A percentile compares a stretch with the other conserved stretches of the same genome.
Evolutionary conservation across 768 basidiomycete species (phyloP).

Genomic region (Leccinum longicurvipes): DNA sequence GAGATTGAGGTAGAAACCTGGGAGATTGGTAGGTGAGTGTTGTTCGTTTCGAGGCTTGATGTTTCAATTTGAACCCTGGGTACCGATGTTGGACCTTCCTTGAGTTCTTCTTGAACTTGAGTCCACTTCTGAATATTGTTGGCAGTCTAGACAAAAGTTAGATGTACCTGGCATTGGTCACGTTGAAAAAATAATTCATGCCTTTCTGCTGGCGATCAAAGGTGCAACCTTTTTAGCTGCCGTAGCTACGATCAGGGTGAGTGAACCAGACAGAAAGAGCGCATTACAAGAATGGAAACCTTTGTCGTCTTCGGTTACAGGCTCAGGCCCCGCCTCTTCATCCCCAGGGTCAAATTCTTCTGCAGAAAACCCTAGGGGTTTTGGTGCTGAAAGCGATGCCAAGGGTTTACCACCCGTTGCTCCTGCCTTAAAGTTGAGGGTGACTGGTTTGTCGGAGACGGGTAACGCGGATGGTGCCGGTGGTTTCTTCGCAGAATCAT

Average conservation of each 20-base stretch:
- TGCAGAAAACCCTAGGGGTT: conserved; percentile 61
- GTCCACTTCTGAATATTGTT: conserved; percentile 98
- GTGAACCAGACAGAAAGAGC: not conserved
- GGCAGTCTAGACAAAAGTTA: conserved; percentile 53
- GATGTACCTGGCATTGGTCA: not conserved
- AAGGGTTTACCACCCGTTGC: conserved; percentile 17
- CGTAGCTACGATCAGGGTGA: conserved; percentile 32
- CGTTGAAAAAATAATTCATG: conserved; percentile 24
- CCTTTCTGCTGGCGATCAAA: conserved; percentile 83
- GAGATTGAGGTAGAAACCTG: conserved; percentile 10
- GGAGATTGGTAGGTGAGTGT: conserved; percentile 1
- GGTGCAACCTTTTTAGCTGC: conserved; percentile 75
- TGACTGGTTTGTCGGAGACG: conserved; percentile 78
- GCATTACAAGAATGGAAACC: conserved; percentile 11
- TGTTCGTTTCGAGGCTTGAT: conserved; percentile 7
- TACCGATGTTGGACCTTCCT: conserved; percentile 37
- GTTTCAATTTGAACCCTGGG: conserved; percentile 14
- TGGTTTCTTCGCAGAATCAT: conserved; percentile 36
- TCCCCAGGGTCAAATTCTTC: conserved; percentile 49
- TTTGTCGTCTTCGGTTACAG: conserved; percentile 47
- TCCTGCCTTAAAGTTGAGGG: conserved; percentile 63
- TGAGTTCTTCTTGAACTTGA: conserved; percentile 86
- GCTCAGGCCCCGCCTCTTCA: conserved; percentile 43
- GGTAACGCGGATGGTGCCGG: conserved; percentile 66
- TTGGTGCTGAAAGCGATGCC: conserved; percentile 25